Evolutionary conservation across 352 stramenopile genomes (phyloP).

Genomic region (Aphanomyces cochlioides): DNA sequence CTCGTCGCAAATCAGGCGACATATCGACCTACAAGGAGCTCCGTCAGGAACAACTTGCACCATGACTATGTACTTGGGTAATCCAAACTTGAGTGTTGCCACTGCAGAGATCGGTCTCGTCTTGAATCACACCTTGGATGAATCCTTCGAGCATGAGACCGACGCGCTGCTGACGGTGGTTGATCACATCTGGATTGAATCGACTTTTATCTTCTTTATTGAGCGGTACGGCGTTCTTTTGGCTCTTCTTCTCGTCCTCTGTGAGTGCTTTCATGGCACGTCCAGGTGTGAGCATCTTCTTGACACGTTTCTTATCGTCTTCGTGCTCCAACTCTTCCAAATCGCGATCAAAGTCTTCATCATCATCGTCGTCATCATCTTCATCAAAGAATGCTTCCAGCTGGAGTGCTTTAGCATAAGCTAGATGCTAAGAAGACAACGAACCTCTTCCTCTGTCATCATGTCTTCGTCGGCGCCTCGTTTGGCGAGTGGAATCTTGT

Average conservation of each 20-base stretch:
- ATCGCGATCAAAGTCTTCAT: constrained; percentile 23
- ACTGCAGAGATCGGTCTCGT: constrained; percentile 14
- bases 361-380: constrained; percentile 27
- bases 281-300: constrained; percentile 10
- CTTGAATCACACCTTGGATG: constrained; percentile 14
- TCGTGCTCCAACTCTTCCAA: constrained; percentile 17
- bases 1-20: constrained; percentile 18
- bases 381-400: constrained; percentile 24
- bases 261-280: constrained; percentile 20
- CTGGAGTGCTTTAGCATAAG: neutral
- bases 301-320: constrained; percentile 27
- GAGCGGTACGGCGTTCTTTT: constrained; percentile 20
- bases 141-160: constrained; percentile 20
- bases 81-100: constrained; percentile 21
- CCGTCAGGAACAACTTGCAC: neutral
- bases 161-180: constrained; percentile 20
- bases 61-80: neutral
- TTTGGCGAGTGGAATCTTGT: constrained; percentile 23
- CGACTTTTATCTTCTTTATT: constrained; percentile 13
- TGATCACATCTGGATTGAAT: constrained; percentile 21
- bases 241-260: constrained; percentile 3
- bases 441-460: constrained; percentile 23
- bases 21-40: constrained; percentile 6
- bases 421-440: neutral
- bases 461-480: neutral